Base-by-base conservation (phyloP, 1,284 basidiomycete genomes). In the Porphyrellus sp. region DNA sequence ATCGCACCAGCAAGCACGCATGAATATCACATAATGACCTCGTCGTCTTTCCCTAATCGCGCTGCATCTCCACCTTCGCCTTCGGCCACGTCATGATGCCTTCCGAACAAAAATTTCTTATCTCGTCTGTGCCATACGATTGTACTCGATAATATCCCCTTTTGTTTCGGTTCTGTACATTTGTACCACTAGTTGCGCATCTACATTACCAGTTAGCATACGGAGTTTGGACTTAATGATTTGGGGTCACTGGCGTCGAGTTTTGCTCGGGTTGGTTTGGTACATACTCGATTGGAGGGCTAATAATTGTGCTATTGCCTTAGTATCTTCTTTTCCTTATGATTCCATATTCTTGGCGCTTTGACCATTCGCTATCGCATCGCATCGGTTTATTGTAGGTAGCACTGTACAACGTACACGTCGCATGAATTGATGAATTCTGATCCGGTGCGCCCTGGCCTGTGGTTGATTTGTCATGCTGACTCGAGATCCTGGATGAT, bases 171-270 rank as follows among this genome's bases (percentile, higher is more conserved):
- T 46, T 51, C 23, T 65, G 67, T 70, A 65, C 60, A 70, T 71
- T 38, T 70, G 67, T 68, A 70, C 57, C 47, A 57, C 48, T 49
- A 70, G 54, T 55, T 65, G 63, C 70, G 60, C 65, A 66, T 70
- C 70, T 68, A 68, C 67, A 53, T 53, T 68, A 72, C 60, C 46
- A 48, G 60, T 57, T 71, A 70, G 59, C 53, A 57, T 71, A 71
- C 48, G 58, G 60, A 56, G 48, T 33, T 55, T 63, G 68, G 69
- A 67, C 65, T n/a, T 71, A 71, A 71, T 68, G 39, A 59, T 55
- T 56, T 56, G 54, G 64, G 56, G 41, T 62, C 63, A 59, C 58
- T 64, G 54, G 57, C 49, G 53, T 67, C 65, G 55, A 67, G 62
- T 54, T 41, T 63, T 57, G 63, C 57, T 66, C 52, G 46, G 63